These are phyloP conservation scores for Aethionema arabicum DNA, from an alignment of 345 rosid genomes.

Conservation along the genomic window DNA sequence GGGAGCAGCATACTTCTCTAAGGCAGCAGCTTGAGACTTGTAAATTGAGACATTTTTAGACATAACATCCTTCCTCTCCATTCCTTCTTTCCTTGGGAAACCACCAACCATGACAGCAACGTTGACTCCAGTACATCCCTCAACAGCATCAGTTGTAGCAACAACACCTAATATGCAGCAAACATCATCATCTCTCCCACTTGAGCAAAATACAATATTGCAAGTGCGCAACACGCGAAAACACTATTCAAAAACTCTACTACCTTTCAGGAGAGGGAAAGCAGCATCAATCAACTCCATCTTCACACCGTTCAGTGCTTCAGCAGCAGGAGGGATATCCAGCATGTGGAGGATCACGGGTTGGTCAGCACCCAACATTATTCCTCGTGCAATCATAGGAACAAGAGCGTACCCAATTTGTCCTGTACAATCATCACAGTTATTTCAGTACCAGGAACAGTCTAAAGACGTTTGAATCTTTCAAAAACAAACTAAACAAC, in stretches of 20 bases:
- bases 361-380: conserved; percentile 97
- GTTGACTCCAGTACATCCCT: conserved; percentile 91
- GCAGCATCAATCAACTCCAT: conserved; percentile 99
- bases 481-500: background rate
- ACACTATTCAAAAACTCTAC: background rate
- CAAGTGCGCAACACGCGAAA: background rate
- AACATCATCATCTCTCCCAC: background rate
- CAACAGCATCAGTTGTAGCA: conserved; percentile 93
- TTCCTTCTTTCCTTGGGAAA: conserved; percentile 98
- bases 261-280: conserved; percentile 95
- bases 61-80: conserved; percentile 99
- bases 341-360: conserved; percentile 99
- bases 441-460: conserved; percentile 5
- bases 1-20: conserved; percentile 87
- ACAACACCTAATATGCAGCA: conserved; percentile 66
- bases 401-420: conserved; percentile 99
- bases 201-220: background rate
- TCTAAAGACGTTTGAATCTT: background rate
- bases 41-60: conserved; percentile 92
- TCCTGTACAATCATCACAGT: conserved; percentile 48
- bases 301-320: conserved; percentile 94
- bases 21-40: conserved; percentile 95
- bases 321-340: conserved; percentile 97
- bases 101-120: conserved; percentile 99
- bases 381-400: conserved; percentile 97